Evolutionary conservation across 2,329 filamentous ascomycete genomes (phyloP).

Genomic region (Phaeosphaeria sp.): DNA sequence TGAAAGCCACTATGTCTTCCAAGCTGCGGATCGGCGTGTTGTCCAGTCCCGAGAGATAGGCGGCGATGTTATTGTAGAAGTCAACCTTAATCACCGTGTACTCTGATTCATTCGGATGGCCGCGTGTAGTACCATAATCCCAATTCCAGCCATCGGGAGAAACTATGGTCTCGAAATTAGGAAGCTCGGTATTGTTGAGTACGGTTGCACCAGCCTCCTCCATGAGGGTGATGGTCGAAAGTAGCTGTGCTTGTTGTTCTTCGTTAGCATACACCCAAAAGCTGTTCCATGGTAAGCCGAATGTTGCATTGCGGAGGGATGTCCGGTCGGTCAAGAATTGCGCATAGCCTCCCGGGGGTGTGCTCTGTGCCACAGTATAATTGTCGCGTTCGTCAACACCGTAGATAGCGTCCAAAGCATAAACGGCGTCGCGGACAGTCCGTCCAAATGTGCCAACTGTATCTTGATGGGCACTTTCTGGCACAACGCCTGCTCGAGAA

Average conservation of each 20-base stretch:
- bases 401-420: slow-evolving; percentile 72
- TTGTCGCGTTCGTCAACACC: slow-evolving; percentile 70
- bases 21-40: slow-evolving; percentile 51
- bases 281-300: slow-evolving; percentile 74
- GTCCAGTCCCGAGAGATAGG: slow-evolving; percentile 67
- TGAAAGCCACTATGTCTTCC: slow-evolving; percentile 45
- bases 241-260: slow-evolving; percentile 63
- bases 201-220: slow-evolving; percentile 69
- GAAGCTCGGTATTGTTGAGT: slow-evolving; percentile 73
- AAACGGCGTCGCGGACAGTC: slow-evolving; percentile 72
- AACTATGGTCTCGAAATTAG: slow-evolving; percentile 67
- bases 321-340: slow-evolving; percentile 62
- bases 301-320: slow-evolving; percentile 66
- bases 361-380: slow-evolving; percentile 67
- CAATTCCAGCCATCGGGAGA: slow-evolving; percentile 76
- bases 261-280: slow-evolving; percentile 70
- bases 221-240: slow-evolving; percentile 60
- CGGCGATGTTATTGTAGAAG: slow-evolving; percentile 71
- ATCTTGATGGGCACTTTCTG: slow-evolving; percentile 72
- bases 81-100: slow-evolving; percentile 76
- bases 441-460: slow-evolving; percentile 72
- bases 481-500: slow-evolving; percentile 65
- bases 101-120: slow-evolving; percentile 74
- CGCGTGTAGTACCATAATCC: slow-evolving; percentile 69
- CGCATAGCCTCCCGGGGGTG: slow-evolving; percentile 63